phyloP scores from a whole-genome alignment of 106 monocot genomes.

The Allium cepa region DNA sequence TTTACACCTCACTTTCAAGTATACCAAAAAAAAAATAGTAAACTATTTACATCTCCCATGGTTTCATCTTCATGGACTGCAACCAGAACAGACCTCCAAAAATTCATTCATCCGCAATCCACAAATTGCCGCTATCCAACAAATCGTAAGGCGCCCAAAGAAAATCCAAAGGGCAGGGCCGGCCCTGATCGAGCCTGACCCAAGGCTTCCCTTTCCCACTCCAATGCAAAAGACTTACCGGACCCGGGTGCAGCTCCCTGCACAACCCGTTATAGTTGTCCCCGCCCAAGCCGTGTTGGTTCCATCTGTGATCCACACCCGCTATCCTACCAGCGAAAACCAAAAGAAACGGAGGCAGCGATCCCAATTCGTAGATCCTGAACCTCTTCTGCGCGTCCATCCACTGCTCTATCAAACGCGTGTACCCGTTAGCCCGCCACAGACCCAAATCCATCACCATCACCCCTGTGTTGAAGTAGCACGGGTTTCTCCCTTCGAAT shows the following conservation, averaged over 20 bases:
- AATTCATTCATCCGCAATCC: neutral
- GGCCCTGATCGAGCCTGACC: slow-evolving; percentile 63
- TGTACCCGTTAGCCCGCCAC: slow-evolving; percentile 53
- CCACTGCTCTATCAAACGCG: slow-evolving; percentile 78
- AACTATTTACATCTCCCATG: too few relatives aligned
- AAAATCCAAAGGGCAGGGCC: slow-evolving; percentile 77
- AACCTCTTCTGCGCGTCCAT: slow-evolving; percentile 86
- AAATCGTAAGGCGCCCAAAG: slow-evolving; percentile 86
- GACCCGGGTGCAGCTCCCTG: slow-evolving; percentile 74
- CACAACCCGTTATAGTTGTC: slow-evolving; percentile 69
- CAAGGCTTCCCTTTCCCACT: slow-evolving; percentile 96
- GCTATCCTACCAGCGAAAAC: slow-evolving; percentile 78
- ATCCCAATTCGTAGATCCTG: slow-evolving; percentile 88
- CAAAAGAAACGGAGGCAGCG: slow-evolving; percentile 81
- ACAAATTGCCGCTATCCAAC: slow-evolving; percentile 6
- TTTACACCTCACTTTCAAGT: too few relatives aligned
- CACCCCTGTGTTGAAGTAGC: slow-evolving; percentile 94
- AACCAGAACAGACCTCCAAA: neutral
- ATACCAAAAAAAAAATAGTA: too few relatives aligned
- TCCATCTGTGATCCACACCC: slow-evolving; percentile 82
- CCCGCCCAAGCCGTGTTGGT: slow-evolving; percentile 90
- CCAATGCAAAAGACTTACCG: slow-evolving; percentile 87
- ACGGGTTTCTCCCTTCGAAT: slow-evolving; percentile 49
- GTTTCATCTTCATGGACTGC: too few relatives aligned
- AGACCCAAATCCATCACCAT: slow-evolving; percentile 78